These are phyloP conservation scores for Pythium utonaiense DNA, from an alignment of 352 stramenopile genomes.

Conservation along the genomic window DNA sequence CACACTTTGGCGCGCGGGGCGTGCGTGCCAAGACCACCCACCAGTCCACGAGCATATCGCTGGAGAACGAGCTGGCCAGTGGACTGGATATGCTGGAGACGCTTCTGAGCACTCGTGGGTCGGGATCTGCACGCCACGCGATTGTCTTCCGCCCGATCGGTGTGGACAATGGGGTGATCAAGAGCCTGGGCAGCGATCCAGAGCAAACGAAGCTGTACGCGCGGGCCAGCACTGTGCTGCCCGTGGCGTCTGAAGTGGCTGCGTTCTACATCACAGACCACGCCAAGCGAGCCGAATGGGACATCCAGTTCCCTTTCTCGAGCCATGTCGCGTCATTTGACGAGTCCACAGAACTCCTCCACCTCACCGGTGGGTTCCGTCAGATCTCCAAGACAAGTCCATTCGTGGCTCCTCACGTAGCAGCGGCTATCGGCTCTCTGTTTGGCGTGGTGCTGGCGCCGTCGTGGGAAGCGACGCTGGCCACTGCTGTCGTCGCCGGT, in stretches of 20 bases:
- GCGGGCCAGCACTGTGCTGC: slow-evolving; percentile 60
- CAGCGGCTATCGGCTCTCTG: slow-evolving; percentile 38
- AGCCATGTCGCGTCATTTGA: slow-evolving; percentile 68
- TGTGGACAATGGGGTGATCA: slow-evolving; percentile 50
- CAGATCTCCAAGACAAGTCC: slow-evolving; percentile 41
- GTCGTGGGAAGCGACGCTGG: slow-evolving; percentile 45
- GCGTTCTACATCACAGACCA: slow-evolving; percentile 64
- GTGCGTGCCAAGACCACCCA: slow-evolving; percentile 45
- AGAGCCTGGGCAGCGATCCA: slow-evolving; percentile 47
- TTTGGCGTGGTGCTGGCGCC: slow-evolving; percentile 37
- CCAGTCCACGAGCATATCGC: slow-evolving; percentile 57
- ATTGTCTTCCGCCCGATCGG: slow-evolving; percentile 60
- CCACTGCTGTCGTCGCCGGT: slow-evolving; percentile 47
- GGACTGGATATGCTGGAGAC: slow-evolving; percentile 62
- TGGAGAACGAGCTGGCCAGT: slow-evolving; percentile 75
- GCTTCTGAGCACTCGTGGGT: slow-evolving; percentile 37
- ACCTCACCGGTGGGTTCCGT: slow-evolving; percentile 52
- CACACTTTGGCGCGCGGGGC: slow-evolving; percentile 21
- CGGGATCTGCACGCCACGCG: slow-evolving; percentile 25
- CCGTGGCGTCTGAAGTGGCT: slow-evolving; percentile 62
- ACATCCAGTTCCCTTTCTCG: slow-evolving; percentile 65
- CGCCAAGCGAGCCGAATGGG: slow-evolving; percentile 68
- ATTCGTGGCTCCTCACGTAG: slow-evolving; percentile 50
- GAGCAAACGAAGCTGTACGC: slow-evolving; percentile 41
- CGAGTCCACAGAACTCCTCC: slow-evolving; percentile 68